phyloP scores from a whole-genome alignment of 176 grass and related monocot species.

The Coix lacrymajobi region DNA sequence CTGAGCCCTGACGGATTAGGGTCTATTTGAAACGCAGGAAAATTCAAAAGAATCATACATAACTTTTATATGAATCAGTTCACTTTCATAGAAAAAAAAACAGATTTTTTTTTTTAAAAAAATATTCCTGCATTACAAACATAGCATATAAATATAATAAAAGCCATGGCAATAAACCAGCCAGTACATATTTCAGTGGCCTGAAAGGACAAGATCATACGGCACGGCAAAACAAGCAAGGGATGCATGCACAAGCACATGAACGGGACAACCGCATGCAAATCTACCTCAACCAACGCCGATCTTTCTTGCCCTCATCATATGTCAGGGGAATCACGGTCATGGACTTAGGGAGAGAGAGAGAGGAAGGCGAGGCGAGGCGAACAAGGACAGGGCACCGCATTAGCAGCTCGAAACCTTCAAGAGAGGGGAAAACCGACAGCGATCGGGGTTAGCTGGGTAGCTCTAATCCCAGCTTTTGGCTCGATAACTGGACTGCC shows the following conservation, averaged over 20 bases:
- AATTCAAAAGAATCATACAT: not conserved
- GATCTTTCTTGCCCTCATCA: not conserved
- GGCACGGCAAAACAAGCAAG: not conserved
- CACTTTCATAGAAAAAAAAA: not conserved
- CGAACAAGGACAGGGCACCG: slow-evolving; percentile 27
- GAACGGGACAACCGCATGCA: slow-evolving; percentile 25
- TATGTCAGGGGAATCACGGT: not conserved
- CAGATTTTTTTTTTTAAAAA: not conserved
- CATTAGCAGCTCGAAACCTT: slow-evolving; percentile 40
- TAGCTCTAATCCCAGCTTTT: slow-evolving; percentile 42
- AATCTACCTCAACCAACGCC: slow-evolving; percentile 12
- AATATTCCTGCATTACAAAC: not conserved
- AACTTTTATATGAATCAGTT: not conserved
- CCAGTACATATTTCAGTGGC: not conserved
- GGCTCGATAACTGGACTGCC: not conserved
- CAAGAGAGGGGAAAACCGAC: slow-evolving; percentile 18
- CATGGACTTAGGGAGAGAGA: not conserved
- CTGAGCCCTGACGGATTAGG: not conserved
- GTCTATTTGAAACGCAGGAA: not conserved
- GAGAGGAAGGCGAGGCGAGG: not conserved
- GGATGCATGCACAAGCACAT: not conserved
- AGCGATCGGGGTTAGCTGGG: slow-evolving; percentile 49
- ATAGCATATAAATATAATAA: not conserved
- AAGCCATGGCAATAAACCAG: not conserved
- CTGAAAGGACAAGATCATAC: not conserved